Percentiles rank a stretch among this genome's conserved stretches.
Conservation (phyloP, 148 eudicot species). For the Rhododendron williamsianum region DNA sequence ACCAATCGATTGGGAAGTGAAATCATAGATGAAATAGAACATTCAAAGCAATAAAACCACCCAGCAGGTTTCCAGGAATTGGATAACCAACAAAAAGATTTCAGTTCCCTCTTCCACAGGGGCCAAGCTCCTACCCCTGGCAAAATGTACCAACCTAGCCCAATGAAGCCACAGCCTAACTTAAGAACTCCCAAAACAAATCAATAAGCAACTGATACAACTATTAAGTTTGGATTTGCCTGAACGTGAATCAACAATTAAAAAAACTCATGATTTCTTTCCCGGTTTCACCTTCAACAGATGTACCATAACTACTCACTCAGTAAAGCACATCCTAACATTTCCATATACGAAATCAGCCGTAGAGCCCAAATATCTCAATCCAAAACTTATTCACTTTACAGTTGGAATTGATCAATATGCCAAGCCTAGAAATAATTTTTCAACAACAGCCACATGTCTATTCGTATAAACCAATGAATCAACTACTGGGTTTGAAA, state of each 20-base stretch:
- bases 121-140: conserved; percentile 27
- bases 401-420: not conserved
- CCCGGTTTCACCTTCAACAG: not conserved
- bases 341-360: not conserved
- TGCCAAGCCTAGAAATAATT: not conserved
- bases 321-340: not conserved
- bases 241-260: not conserved
- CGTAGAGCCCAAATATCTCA: not conserved
- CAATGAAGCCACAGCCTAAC: conserved; percentile 17
- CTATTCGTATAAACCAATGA: not conserved
- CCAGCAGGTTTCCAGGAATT: not conserved
- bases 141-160: conserved; percentile 30
- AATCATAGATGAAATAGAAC: not conserved
- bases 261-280: not conserved
- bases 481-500: conserved; percentile 27
- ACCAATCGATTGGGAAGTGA: not conserved
- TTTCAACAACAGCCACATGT: not conserved
- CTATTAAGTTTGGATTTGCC: not conserved
- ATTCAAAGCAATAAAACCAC: not conserved
- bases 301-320: not conserved
- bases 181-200: not conserved
- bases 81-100: not conserved
- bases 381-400: not conserved
- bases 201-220: not conserved
- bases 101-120: conserved; percentile 11